These are phyloP conservation scores for Penicillium psychrosexuale DNA, from an alignment of 2,329 filamentous ascomycete species.

Conservation along the genomic window DNA sequence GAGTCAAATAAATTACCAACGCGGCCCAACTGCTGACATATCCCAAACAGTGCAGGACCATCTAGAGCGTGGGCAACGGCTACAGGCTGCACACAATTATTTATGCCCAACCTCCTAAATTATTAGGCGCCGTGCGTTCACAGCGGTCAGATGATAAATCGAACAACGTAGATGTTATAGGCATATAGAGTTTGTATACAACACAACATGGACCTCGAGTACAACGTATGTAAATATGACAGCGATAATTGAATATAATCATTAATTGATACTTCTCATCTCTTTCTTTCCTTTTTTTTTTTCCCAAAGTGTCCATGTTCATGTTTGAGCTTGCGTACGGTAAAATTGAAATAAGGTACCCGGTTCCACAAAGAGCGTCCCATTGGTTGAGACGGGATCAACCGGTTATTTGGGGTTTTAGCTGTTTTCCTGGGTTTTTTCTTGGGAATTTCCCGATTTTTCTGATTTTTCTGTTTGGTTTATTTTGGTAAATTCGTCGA, in stretches of 20 bases:
- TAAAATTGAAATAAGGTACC: slow-evolving; percentile 9
- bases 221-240: too few relatives aligned
- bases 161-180: background rate
- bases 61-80: slow-evolving; percentile 2
- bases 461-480: background rate
- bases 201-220: too few relatives aligned
- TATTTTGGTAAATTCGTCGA: slow-evolving; percentile 1
- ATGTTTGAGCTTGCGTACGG: background rate
- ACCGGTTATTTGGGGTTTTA: slow-evolving; percentile 5
- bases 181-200: background rate
- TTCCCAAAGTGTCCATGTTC: background rate
- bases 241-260: background rate
- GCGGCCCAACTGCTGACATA: slow-evolving; percentile 11
- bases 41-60: background rate
- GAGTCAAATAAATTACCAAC: slow-evolving; percentile 11
- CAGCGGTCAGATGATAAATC: slow-evolving; percentile 7
- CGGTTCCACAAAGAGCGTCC: slow-evolving; percentile 1
- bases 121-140: slow-evolving; percentile 11
- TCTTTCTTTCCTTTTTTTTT: background rate
- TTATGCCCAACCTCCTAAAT: slow-evolving; percentile 16
- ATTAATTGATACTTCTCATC: background rate
- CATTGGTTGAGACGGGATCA: slow-evolving; percentile 9
- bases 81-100: slow-evolving; percentile 6
- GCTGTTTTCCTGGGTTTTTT: background rate
- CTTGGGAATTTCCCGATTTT: background rate